A percentile compares a stretch with the other conserved stretches of the same genome.
Conservation (phyloP, 2,329 filamentous ascomycete genomes). For the Aspergillus tamarii region DNA sequence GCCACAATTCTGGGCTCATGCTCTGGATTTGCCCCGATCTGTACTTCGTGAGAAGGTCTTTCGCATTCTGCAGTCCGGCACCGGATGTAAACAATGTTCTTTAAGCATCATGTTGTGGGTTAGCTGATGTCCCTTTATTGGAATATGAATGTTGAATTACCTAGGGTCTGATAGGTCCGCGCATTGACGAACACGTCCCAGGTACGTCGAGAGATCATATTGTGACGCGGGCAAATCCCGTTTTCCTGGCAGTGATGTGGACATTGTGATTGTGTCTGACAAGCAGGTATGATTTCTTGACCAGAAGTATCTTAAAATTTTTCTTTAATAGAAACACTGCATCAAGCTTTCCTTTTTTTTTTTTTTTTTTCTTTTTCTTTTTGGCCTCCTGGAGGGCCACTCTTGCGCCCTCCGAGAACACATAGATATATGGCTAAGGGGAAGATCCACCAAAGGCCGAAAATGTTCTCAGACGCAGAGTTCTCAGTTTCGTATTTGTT, state of each 20-base stretch:
- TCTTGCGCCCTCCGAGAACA: neutral
- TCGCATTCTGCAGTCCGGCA: neutral
- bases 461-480: neutral
- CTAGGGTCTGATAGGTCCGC: neutral
- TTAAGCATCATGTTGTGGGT: neutral
- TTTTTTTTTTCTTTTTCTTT: too few relatives aligned
- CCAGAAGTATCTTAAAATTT: neutral
- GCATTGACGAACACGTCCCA: neutral
- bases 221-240: neutral
- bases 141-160: neutral
- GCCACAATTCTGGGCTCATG: neutral
- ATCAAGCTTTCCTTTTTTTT: neutral
- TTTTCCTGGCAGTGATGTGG: neutral
- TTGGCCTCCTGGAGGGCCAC: neutral
- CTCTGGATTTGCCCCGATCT: neutral
- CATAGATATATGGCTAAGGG: neutral
- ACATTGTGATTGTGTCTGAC: neutral
- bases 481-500: neutral
- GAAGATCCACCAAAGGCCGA: neutral
- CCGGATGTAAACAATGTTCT: neutral
- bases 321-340: neutral
- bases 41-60: constrained; percentile 4
- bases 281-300: neutral
- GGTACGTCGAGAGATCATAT: neutral
- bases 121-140: neutral